Conservation (phyloP, 2,329 filamentous ascomycete species). For the Epichloe sibirici region DNA sequence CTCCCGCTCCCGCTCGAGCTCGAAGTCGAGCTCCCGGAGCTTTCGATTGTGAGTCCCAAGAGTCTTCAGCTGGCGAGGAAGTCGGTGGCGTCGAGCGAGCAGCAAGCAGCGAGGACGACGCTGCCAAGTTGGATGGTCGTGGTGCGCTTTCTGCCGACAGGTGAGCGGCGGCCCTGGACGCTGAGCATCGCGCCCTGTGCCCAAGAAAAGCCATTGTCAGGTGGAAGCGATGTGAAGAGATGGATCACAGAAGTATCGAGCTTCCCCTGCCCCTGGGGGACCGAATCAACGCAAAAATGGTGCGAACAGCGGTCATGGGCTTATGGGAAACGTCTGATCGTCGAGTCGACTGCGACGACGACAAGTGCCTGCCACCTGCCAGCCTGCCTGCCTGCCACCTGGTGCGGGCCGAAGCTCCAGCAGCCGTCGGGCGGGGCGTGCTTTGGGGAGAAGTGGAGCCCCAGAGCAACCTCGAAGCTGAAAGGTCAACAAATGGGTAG, state of each 20-base stretch:
- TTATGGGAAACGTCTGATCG: background rate
- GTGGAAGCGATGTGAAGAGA: conserved; percentile 3
- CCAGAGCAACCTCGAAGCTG: background rate
- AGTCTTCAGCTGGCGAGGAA: background rate
- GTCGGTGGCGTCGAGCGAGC: background rate
- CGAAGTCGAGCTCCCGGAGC: background rate
- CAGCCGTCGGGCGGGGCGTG: too few relatives aligned
- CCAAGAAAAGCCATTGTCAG: conserved; percentile 13
- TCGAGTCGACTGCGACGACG: background rate
- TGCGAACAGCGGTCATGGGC: conserved; percentile 7
- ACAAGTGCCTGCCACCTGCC: background rate
- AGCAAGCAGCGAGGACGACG: conserved; percentile 4
- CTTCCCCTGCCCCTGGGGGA: conserved; percentile 4
- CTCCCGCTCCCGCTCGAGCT: background rate
- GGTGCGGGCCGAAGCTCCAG: background rate
- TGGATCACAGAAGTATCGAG: conserved; percentile 2
- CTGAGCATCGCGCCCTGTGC: conserved; percentile 11
- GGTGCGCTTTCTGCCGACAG: conserved; percentile 7
- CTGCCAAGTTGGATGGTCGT: background rate
- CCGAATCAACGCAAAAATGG: conserved; percentile 1
- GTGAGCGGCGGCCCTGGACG: conserved; percentile 9
- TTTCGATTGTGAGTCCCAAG: background rate
- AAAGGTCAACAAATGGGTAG: too few relatives aligned
- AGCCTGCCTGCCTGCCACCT: too few relatives aligned
- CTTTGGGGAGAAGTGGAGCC: too few relatives aligned